Base-by-base conservation (phyloP, 2,329 filamentous ascomycete species). In the Epichloe gansuensis region DNA sequence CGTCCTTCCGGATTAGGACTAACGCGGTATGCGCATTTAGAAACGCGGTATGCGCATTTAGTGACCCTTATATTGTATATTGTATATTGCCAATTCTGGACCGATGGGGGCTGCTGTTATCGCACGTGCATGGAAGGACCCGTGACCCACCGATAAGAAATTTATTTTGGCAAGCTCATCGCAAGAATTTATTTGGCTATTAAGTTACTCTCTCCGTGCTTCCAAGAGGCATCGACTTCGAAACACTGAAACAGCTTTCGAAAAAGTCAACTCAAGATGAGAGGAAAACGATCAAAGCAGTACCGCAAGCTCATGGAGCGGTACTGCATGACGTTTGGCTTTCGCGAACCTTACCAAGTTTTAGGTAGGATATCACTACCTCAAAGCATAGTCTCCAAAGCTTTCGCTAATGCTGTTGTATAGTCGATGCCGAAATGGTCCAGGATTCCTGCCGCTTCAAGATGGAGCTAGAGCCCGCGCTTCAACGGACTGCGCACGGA, bases 321-420 rank as follows among this genome's bases (percentile, higher is more conserved):
- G 65, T 95, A 90, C 77, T 82, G 84, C 64, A 78, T 91, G 67
- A 83, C 82, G 55, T 96, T 95, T 66, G 85, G 86, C 55, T 96
- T 96, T 68, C 87, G 90, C 60, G 87, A 93, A 70, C 89, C 93
- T 11, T 97, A 96, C 71, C 93, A 97, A 71, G 84, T 95, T 49
- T 74, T 95, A 43, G 74, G 81, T 85, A 71, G 9, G 23, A 23
- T 53, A 72, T 63, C 53, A 17, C 43, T 21, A 25, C 43, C 50
- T 50, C 44, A 21, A 45, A 43, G 36, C 21, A 38, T 35, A n/a
- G 5, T 5, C 51, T 53, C 44, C 52, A 27, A 25, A 1, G 25
- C 6, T 23, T 15, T 48, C 17, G 51, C 53, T 44, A 23, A 51
- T 35, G 39, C 53, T 57, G 58, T 56, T 21, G 41, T 12, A 3